Percentiles rank a stretch among this genome's conserved stretches.
These are phyloP conservation scores for Erucastrum elatum DNA, from an alignment of 345 rosid species.

Conservation along the genomic window DNA sequence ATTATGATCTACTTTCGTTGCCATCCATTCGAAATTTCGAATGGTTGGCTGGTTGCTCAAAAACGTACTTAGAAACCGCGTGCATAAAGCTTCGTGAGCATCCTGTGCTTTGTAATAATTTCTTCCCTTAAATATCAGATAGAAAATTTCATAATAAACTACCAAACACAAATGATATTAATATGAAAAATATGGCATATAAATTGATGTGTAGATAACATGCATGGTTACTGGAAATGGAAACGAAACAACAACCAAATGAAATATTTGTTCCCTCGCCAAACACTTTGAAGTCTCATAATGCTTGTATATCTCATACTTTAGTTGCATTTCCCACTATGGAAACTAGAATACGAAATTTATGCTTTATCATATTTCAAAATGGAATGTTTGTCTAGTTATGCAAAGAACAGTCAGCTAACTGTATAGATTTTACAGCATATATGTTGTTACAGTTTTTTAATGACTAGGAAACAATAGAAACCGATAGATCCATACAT, in stretches of 20 bases:
- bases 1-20: slow-evolving; percentile 31
- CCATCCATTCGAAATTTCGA: slow-evolving; percentile 29
- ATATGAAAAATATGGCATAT: not conserved
- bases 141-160: not conserved
- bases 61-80: slow-evolving; percentile 42
- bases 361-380: not conserved
- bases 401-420: not conserved
- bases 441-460: not conserved
- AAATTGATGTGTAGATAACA: not conserved
- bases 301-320: not conserved
- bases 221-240: not conserved
- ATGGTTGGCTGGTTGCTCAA: slow-evolving; percentile 14
- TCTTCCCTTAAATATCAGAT: slow-evolving; percentile 9
- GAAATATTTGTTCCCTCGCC: not conserved
- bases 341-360: not conserved
- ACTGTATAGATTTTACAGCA: not conserved
- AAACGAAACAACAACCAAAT: not conserved
- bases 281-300: not conserved
- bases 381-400: not conserved
- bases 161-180: not conserved
- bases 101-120: slow-evolving; percentile 23
- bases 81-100: slow-evolving; percentile 37
- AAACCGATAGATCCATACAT: not conserved
- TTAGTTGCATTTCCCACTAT: not conserved
- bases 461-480: not conserved